A percentile compares a stretch with the other conserved stretches of the same genome.
Conservation (phyloP, 768 basidiomycete genomes). For the Podaxis pistillaris region DNA sequence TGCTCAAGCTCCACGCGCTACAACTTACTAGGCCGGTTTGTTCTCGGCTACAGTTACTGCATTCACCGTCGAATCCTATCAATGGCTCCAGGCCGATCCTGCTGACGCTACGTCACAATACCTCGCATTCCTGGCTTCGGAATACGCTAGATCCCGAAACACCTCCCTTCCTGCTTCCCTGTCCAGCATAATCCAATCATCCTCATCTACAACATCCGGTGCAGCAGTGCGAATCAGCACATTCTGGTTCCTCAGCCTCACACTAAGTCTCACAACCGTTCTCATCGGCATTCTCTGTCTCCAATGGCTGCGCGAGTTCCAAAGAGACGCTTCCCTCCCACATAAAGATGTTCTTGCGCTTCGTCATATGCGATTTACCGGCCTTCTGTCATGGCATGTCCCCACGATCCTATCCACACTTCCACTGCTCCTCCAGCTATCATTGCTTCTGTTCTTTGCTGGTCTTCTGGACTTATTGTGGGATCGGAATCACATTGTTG, state of each 20-base stretch:
- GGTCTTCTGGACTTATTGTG: constrained; percentile 18
- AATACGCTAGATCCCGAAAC: constrained; percentile 10
- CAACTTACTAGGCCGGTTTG: constrained; percentile 32
- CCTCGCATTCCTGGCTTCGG: constrained; percentile 17
- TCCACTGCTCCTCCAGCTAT: constrained; percentile 17
- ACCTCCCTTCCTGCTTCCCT: neutral
- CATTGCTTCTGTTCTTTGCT: constrained; percentile 17
- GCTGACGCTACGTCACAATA: constrained; percentile 24
- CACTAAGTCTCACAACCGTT: constrained; percentile 17
- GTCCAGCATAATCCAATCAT: neutral
- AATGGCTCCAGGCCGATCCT: constrained; percentile 29
- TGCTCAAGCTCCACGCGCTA: neutral
- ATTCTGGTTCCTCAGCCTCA: constrained; percentile 18
- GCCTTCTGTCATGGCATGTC: constrained; percentile 15
- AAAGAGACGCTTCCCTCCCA: constrained; percentile 14
- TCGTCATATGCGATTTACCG: constrained; percentile 18
- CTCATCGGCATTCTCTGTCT: constrained; percentile 19
- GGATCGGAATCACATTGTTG: constrained; percentile 14
- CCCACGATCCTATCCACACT: constrained; percentile 16
- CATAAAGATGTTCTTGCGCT: constrained; percentile 17
- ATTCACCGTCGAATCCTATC: constrained; percentile 36
- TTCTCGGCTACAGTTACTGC: constrained; percentile 39
- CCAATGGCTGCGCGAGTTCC: constrained; percentile 19
- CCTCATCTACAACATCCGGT: neutral
- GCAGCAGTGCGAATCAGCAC: constrained; percentile 17